Base-by-base conservation (phyloP, 306 rosid species). In the Astragalus membranaceus region DNA sequence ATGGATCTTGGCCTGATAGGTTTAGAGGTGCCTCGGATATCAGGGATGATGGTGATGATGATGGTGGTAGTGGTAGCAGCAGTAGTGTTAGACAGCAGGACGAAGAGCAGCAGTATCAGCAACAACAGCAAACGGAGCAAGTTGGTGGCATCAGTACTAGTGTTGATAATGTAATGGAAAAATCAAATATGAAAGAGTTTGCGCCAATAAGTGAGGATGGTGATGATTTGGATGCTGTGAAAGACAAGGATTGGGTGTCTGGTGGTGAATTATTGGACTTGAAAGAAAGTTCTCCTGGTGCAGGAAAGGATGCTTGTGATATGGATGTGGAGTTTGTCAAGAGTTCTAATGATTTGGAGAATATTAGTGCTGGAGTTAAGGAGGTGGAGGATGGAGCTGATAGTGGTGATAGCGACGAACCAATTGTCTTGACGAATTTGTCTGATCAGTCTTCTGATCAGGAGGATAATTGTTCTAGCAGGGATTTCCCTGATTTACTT, bases 1-100 rank as follows among this genome's bases (percentile, higher is more conserved):
- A 78, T 63, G 86, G 77, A 32, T 88, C 95, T 0, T 92, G 88
- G 81, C 63, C 86, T 15, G 96, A 86, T 74, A 89, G 89, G 26
- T 62, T 46, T 48, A 53, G 86, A 61, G 85, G 55, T 37, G 71
- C 82, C 5, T 42, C 78, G 4, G 91, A 86, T 14, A 12, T 52
- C 20, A 90, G 80, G 62, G 85, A 72, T 55, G 79, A 82, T 70
- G 88, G 57, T 29, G 80, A 77, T 58, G 81, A 65, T 54, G 83
- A 20, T 77, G 74, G 75, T 13, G 46, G 33, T 50, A 81, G 70
- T 72, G 52, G 76, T 67, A 79, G 74, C 56, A 83, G 83, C 67
- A 33, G 79, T 67, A 61, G 64, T 78, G 80, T 75, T 60, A 80
- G 77, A 64, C 80, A 67, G 8, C 78, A 79, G 20, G 82, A 64